Evolutionary conservation across 2,329 filamentous ascomycete genomes (phyloP).

Genomic region (Beauveria sp.): DNA sequence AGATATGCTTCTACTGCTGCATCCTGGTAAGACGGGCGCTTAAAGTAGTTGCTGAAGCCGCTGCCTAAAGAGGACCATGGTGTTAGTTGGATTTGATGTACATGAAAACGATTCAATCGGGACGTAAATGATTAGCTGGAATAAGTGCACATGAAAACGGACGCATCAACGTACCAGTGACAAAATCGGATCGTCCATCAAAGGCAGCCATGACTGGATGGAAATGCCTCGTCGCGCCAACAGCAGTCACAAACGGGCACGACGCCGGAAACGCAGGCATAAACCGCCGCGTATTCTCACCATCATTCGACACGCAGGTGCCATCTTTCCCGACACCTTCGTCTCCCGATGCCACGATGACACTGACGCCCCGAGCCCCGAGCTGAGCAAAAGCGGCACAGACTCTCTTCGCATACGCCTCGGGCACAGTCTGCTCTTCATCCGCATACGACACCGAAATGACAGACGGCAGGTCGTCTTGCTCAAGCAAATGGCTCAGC

Average conservation of each 20-base stretch:
- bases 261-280: slow-evolving; percentile 20
- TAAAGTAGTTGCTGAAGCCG: slow-evolving; percentile 21
- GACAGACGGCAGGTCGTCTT: slow-evolving; percentile 48
- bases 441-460: slow-evolving; percentile 63
- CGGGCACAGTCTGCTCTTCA: slow-evolving; percentile 54
- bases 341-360: slow-evolving; percentile 57
- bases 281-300: slow-evolving; percentile 29
- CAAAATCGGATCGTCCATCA: slow-evolving; percentile 37
- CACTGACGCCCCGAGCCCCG: slow-evolving; percentile 53
- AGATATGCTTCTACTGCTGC: slow-evolving; percentile 34
- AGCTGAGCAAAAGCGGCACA: slow-evolving; percentile 57
- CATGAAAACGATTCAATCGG: background rate
- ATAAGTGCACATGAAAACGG: too few relatives aligned
- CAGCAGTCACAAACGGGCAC: slow-evolving; percentile 49
- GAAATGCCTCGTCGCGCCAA: slow-evolving; percentile 41
- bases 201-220: slow-evolving; percentile 42
- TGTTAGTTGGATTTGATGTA: background rate
- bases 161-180: background rate
- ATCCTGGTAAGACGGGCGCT: slow-evolving; percentile 16
- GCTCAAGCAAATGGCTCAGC: slow-evolving; percentile 49
- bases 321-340: slow-evolving; percentile 5
- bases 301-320: slow-evolving; percentile 5
- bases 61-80: background rate
- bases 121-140: too few relatives aligned
- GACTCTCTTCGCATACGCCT: slow-evolving; percentile 47